phyloP scores from a whole-genome alignment of 2,329 filamentous ascomycete species.

The Cephalotrichum gorgonifer region DNA sequence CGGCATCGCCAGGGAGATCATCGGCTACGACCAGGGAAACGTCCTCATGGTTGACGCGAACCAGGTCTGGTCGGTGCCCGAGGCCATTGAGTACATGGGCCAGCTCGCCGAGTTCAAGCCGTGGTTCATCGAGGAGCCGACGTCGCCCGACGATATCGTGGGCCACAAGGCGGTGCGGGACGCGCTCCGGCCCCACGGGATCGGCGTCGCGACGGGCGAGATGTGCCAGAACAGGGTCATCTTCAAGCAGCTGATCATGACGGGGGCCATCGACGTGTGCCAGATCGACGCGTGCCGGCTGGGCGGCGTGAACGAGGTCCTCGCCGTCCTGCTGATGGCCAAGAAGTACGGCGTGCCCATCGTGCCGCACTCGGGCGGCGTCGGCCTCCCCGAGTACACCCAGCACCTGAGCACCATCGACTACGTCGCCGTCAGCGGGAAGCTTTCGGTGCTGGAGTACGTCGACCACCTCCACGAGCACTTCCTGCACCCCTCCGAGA shows the following conservation, averaged over 20 bases:
- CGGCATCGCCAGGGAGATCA: constrained; percentile 64
- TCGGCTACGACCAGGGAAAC: constrained; percentile 74
- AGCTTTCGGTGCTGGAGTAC: constrained; percentile 77
- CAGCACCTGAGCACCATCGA: constrained; percentile 89
- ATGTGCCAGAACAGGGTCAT: constrained; percentile 94
- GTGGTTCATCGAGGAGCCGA: constrained; percentile 94
- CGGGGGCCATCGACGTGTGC: constrained; percentile 74
- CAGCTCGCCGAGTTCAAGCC: constrained; percentile 73
- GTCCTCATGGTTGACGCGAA: constrained; percentile 91
- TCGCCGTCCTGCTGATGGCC: constrained; percentile 82
- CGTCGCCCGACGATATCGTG: constrained; percentile 78
- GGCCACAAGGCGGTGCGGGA: constrained; percentile 80
- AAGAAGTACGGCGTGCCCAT: constrained; percentile 70
- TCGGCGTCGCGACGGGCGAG: constrained; percentile 84
- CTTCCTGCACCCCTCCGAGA: constrained; percentile 70
- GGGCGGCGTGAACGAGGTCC: constrained; percentile 82
- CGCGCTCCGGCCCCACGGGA: constrained; percentile 61
- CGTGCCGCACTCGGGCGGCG: constrained; percentile 81
- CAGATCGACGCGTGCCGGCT: constrained; percentile 87
- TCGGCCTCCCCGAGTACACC: constrained; percentile 87
- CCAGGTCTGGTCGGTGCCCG: constrained; percentile 84
- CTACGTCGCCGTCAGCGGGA: constrained; percentile 76
- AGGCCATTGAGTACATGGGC: constrained; percentile 81
- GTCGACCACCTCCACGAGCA: constrained; percentile 92
- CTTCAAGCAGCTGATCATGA: constrained; percentile 82